A percentile compares a stretch with the other conserved stretches of the same genome.
phyloP scores from a whole-genome alignment of 352 stramenopile species.

The Phytophthora hybrid region DNA sequence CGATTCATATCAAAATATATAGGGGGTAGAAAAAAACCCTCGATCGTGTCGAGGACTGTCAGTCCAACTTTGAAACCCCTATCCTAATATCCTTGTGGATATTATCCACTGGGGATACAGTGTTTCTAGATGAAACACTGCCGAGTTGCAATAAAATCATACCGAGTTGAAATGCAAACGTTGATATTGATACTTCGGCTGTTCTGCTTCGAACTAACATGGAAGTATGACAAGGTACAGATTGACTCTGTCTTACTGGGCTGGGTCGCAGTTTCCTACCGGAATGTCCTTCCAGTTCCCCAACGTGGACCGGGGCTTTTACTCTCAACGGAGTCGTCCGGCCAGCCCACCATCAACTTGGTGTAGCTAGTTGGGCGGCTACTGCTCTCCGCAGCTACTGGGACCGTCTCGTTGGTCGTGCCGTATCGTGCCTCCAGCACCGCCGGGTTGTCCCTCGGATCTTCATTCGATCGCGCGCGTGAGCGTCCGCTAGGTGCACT shows the following conservation, averaged over 20 bases:
- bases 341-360: slow-evolving; percentile 1
- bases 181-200: background rate
- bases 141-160: too few relatives aligned
- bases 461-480: background rate
- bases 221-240: background rate
- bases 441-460: slow-evolving; percentile 38
- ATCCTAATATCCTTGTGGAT: too few relatives aligned
- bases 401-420: slow-evolving; percentile 23
- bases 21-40: background rate
- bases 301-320: background rate
- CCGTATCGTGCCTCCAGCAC: slow-evolving; percentile 50
- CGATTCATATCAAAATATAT: background rate
- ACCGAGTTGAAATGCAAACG: background rate
- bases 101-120: too few relatives aligned
- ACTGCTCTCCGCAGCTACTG: background rate
- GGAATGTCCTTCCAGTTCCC: background rate
- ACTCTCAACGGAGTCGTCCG: background rate
- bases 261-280: background rate
- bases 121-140: too few relatives aligned
- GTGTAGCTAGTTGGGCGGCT: background rate
- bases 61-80: too few relatives aligned
- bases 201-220: background rate
- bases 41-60: background rate
- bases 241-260: background rate
- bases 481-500: slow-evolving; percentile 49